Evolutionary conservation across 2,329 filamentous ascomycete genomes (phyloP), one percentile per base, ranked within the genome.

Genomic region (Aspergillus tanneri): DNA sequence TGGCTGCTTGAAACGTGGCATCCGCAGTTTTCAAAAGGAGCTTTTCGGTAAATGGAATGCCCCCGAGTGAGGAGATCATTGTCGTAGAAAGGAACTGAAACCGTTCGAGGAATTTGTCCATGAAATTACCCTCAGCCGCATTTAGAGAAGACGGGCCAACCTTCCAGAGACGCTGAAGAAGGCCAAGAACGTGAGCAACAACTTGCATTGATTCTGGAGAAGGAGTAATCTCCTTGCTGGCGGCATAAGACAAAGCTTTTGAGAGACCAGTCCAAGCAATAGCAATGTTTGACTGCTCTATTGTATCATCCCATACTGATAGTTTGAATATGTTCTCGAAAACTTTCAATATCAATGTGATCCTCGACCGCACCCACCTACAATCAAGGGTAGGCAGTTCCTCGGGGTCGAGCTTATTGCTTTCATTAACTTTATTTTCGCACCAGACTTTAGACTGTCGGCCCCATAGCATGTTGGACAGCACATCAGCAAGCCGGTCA

Each of bases 191-290:
- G 34, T 82, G 78, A 18, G 87, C 85, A 52, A 96, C 79, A 49
- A 91, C 92, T 52, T 84, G 81, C 62, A 88, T 87, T 1, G 90
- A 88, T 52, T 97, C 92, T 10, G 81, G 80, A 0, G 90, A 90
- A 5, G 91, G 85, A 60, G 92, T 95, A 58, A 99, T 86, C 68
- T 99, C 93, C 69, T 96, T 95, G 54, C 81, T 87, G 14, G 79
- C 78, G 1, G 80, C 76, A 41, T 82, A 76, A 7, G 80, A 77
- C n/a, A 92, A 63, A 12, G 74, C 72, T 47, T 82, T 81, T 43
- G 78, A 72, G 41, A 89, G 84, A 43, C 78, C 79, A 46, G 72
- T 77, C 67, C 83, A 80, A 3, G 90, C 68, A 16, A 85, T 73
- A 8, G 84, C 78, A 7, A 86, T 73, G 30, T 65, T 57, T 3